Evolutionary conservation across 2,329 filamentous ascomycete species (phyloP).

Genomic region (Stagonosporopsis chrysanthemi): DNA sequence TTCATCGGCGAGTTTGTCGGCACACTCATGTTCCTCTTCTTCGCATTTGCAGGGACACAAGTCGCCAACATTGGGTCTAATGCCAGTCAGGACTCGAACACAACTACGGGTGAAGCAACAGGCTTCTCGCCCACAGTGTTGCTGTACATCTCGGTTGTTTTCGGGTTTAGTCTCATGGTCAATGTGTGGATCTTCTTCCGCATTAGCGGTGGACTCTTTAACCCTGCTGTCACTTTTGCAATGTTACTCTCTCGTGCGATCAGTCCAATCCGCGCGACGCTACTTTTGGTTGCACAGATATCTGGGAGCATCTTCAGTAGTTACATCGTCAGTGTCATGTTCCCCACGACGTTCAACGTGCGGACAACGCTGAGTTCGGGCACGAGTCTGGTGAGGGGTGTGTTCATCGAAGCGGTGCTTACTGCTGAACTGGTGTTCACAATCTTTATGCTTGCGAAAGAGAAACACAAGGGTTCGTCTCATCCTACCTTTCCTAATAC

Average conservation of each 20-base stretch:
- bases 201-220: constrained; percentile 45
- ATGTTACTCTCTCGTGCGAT: constrained; percentile 52
- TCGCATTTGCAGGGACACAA: constrained; percentile 55
- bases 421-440: constrained; percentile 50
- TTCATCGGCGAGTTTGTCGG: constrained; percentile 58
- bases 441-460: constrained; percentile 68
- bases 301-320: constrained; percentile 55
- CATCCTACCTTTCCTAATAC: not conserved
- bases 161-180: constrained; percentile 49
- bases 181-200: constrained; percentile 53
- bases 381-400: constrained; percentile 54
- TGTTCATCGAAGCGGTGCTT: constrained; percentile 53
- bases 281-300: constrained; percentile 56
- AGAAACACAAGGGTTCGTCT: constrained; percentile 66
- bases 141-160: constrained; percentile 49
- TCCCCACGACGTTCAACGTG: constrained; percentile 56
- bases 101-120: constrained; percentile 48
- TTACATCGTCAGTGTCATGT: constrained; percentile 54
- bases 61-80: constrained; percentile 57
- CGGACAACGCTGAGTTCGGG: constrained; percentile 53
- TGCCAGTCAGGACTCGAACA: constrained; percentile 46
- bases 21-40: constrained; percentile 56
- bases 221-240: constrained; percentile 45
- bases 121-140: constrained; percentile 29
- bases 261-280: constrained; percentile 50